These are phyloP conservation scores for Phalaenopsis aphrodite DNA, from an alignment of 106 monocot genomes.

Conservation along the genomic window DNA sequence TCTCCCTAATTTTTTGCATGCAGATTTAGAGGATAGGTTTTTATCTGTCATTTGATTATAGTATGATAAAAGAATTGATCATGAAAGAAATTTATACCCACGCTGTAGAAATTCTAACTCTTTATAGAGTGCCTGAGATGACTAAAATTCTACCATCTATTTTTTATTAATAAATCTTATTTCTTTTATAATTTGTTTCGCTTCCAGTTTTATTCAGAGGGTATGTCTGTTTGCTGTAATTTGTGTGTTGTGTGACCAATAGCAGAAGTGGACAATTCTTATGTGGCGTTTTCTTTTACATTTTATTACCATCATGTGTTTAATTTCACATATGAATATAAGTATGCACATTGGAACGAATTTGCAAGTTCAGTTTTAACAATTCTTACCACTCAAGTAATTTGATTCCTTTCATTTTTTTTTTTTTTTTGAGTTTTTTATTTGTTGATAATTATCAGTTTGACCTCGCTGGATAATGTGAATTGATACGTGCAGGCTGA, in stretches of 20 bases:
- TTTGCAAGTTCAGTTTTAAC: background rate
- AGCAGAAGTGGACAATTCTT: background rate
- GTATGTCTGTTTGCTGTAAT: background rate
- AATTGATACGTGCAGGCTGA: conserved; percentile 60
- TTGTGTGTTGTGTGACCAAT: background rate
- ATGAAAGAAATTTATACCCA: background rate
- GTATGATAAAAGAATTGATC: background rate
- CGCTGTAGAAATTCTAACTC: background rate
- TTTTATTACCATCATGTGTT: background rate
- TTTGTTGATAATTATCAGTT: background rate
- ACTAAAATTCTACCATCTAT: background rate
- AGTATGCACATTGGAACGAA: background rate
- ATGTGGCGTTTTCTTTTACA: background rate
- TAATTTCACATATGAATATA: background rate
- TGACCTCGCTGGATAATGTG: background rate
- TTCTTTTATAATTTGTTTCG: background rate
- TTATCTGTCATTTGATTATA: background rate
- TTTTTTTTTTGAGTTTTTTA: background rate
- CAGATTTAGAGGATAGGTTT: background rate
- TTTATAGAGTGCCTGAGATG: background rate
- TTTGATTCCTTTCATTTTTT: background rate
- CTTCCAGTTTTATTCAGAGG: background rate
- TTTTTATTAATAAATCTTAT: background rate
- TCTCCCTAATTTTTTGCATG: background rate
- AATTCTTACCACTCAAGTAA: background rate